phyloP scores from a whole-genome alignment of 257 asterid species.

The Ajuga chamaepitys region DNA sequence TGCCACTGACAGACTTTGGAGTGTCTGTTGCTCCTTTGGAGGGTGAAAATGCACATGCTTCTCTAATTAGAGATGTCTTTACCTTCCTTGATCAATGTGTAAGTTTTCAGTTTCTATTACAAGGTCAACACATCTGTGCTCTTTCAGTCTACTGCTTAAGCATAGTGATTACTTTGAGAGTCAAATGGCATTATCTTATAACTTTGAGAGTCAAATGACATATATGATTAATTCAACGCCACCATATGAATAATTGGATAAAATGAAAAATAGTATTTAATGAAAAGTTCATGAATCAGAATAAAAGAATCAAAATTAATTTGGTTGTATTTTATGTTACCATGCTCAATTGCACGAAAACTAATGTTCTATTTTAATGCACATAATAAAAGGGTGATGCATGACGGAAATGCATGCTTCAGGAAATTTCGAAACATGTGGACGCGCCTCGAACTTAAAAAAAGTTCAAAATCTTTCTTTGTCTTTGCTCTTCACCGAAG shows the following conservation, averaged over 20 bases:
- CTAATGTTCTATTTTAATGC: neutral
- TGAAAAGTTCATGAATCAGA: neutral
- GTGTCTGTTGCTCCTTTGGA: conserved; percentile 43
- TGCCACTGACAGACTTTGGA: conserved; percentile 75
- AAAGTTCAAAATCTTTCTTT: neutral
- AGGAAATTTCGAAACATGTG: neutral
- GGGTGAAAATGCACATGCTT: conserved; percentile 52
- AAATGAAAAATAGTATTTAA: neutral
- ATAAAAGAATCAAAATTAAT: neutral
- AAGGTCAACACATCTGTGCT: conserved; percentile 4
- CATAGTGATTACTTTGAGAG: too few relatives aligned
- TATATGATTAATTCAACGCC: neutral
- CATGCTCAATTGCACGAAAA: neutral
- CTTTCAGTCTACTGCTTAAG: neutral
- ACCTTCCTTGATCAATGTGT: conserved; percentile 86
- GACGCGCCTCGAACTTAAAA: neutral
- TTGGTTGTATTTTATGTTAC: neutral
- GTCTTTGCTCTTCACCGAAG: neutral
- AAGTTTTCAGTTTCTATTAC: conserved; percentile 33
- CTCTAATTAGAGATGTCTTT: conserved; percentile 69
- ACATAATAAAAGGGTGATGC: conserved; percentile 2
- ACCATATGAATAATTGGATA: neutral
- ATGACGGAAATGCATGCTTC: conserved; percentile 1
- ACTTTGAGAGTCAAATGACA: neutral
- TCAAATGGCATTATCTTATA: neutral